phyloP scores from a whole-genome alignment of 768 basidiomycete genomes.

The Phallus indusiatus region DNA sequence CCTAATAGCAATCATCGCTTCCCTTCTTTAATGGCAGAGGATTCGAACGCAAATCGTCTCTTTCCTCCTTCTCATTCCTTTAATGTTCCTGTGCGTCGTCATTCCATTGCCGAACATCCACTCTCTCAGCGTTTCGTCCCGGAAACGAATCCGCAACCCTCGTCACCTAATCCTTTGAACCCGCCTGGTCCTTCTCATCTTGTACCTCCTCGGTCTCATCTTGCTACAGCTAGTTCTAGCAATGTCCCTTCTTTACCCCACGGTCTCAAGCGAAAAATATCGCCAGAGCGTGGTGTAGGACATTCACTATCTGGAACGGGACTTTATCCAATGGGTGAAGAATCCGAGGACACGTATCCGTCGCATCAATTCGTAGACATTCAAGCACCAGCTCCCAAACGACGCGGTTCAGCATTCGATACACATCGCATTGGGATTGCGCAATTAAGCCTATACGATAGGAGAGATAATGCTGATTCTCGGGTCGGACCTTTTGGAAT shows the following conservation, averaged over 20 bases:
- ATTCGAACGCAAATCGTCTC: background rate
- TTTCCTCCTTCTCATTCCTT: slow-evolving; percentile 27
- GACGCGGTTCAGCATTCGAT: slow-evolving; percentile 77
- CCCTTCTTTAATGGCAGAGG: background rate
- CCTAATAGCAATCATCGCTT: background rate
- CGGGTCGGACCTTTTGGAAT: slow-evolving; percentile 22
- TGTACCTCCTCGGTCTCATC: slow-evolving; percentile 14
- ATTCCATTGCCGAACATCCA: slow-evolving; percentile 57
- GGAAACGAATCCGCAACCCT: background rate
- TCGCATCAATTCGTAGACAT: slow-evolving; percentile 44
- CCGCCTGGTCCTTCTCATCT: slow-evolving; percentile 6
- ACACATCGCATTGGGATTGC: slow-evolving; percentile 55
- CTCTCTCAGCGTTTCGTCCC: slow-evolving; percentile 4
- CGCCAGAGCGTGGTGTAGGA: slow-evolving; percentile 43
- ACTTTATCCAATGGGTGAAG: slow-evolving; percentile 48
- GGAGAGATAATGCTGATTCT: slow-evolving; percentile 67
- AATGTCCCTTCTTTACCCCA: slow-evolving; percentile 21
- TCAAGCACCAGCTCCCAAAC: slow-evolving; percentile 60
- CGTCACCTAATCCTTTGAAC: background rate
- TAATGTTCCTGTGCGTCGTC: slow-evolving; percentile 63
- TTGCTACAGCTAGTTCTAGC: background rate
- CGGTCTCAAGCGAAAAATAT: slow-evolving; percentile 80
- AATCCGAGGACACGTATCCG: slow-evolving; percentile 63
- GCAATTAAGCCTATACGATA: slow-evolving; percentile 67
- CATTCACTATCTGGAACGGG: background rate